phyloP scores from a whole-genome alignment of 306 rosid species.

The Trifolium dubium region DNA sequence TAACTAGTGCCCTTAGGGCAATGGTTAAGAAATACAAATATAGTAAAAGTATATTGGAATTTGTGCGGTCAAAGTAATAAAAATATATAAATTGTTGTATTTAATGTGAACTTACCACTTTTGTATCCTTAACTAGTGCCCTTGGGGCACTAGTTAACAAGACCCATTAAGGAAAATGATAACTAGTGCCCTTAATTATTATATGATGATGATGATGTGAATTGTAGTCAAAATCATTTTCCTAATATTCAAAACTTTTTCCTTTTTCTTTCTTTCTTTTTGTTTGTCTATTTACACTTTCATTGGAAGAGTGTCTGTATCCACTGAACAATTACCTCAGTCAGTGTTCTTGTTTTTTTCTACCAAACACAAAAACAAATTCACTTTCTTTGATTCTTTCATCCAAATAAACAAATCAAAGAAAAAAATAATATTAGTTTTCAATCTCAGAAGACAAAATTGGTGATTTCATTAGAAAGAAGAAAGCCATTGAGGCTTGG shows the following conservation, averaged over 20 bases:
- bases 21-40: no score
- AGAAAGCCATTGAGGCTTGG: constrained; percentile 51
- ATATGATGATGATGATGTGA: constrained; percentile 11
- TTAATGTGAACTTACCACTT: no score
- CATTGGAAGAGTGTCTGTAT: constrained; percentile 19
- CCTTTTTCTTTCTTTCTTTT: neutral
- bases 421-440: neutral
- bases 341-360: constrained; percentile 9
- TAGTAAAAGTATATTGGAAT: no score
- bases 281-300: constrained; percentile 9
- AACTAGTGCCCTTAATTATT: no score
- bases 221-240: constrained; percentile 34
- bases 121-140: no score
- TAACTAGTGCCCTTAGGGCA: no score
- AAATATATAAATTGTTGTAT: no score
- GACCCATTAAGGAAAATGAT: no score
- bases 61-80: no score
- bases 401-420: neutral
- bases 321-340: constrained; percentile 16
- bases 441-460: constrained; percentile 38
- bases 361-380: neutral
- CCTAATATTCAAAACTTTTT: neutral
- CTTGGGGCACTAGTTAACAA: no score
- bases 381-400: constrained; percentile 34
- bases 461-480: constrained; percentile 47